Evolutionary conservation across 2,329 filamentous ascomycete species (phyloP).

Genomic region (Neospermospora avenae): DNA sequence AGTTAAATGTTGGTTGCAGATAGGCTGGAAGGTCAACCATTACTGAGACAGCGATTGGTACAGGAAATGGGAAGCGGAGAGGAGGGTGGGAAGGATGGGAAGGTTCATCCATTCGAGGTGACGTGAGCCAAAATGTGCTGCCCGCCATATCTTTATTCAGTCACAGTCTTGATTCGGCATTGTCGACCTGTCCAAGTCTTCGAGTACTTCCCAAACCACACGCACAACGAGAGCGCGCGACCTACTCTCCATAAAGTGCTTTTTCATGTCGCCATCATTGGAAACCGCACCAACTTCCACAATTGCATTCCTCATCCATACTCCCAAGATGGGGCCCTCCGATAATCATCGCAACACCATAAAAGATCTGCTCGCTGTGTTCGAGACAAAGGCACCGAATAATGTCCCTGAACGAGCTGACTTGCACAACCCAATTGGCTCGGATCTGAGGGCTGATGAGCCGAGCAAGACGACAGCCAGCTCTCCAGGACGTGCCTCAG

Average conservation of each 20-base stretch:
- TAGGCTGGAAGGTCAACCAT: slow-evolving; percentile 3
- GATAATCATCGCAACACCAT: slow-evolving; percentile 5
- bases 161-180: slow-evolving; percentile 9
- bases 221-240: background rate
- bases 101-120: slow-evolving; percentile 8
- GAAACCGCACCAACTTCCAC: slow-evolving; percentile 1
- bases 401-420: background rate
- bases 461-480: slow-evolving; percentile 12
- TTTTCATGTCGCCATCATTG: background rate
- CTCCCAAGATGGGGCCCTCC: slow-evolving; percentile 7
- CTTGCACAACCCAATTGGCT: slow-evolving; percentile 3
- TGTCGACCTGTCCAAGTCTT: slow-evolving; percentile 6
- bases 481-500: slow-evolving; percentile 10
- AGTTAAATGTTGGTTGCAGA: background rate
- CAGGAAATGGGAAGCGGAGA: slow-evolving; percentile 6
- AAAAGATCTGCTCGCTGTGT: background rate
- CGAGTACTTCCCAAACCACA: background rate
- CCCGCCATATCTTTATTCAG: slow-evolving; percentile 10
- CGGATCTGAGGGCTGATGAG: slow-evolving; percentile 9
- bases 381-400: background rate
- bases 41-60: slow-evolving; percentile 5
- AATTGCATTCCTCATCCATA: slow-evolving; percentile 6
- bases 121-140: slow-evolving; percentile 9
- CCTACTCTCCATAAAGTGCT: slow-evolving; percentile 7
- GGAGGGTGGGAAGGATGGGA: background rate